Base-by-base conservation (phyloP, 2,329 filamentous ascomycete genomes). In the Penicillium sclerotiorum region DNA sequence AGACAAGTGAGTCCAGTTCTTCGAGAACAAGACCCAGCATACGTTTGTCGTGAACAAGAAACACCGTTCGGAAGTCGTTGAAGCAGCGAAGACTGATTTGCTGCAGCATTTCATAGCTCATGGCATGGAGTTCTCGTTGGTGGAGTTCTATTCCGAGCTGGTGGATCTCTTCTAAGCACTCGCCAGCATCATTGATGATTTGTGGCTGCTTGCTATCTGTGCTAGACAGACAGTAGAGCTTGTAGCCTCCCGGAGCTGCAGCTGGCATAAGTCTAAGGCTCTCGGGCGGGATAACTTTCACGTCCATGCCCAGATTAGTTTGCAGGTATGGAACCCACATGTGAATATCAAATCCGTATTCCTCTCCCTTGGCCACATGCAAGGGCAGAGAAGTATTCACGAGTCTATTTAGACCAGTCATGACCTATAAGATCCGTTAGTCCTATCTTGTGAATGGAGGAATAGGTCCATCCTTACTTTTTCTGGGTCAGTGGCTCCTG, bases 21-120 rank as follows among this genome's bases (percentile, higher is more conserved):
- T 72, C 54, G 15, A 59, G 47, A 20, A 71, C 53, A 30, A 73
- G 55, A 5, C 69, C 63, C 4, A 71, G 54, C 56, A 70, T 65
- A 30, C 68, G 32, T 52, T 70, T 71, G 35, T 71, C 68, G 33
- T 70, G 67, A 4, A 60, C 58, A 2, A 71, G 55, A 5, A 66
- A 48, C 1, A 67, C 55, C 8, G 58, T 62, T 20, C 67, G 61
- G 45, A 70, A 59, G 33, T 70, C 66, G 35, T 71, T 70, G 17
- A 67, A 62, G 32, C 66, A 66, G 6, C 58, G 51, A 6, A 63
- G 25, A 4, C 55, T 53, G n/a, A 70, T 35, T 6, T 65, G 57
- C 1, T 50, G 61, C 8, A 59, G 41, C 51, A 69, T 59, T 15
- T 64, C 57, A 1, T 38, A 32, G 2, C 42, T 30, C 1, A 71